Evolutionary conservation across 495 filamentous ascomycete genomes (phyloP), one percentile per base, ranked within the genome.

Genomic region (Friedmanniomyces simplex): DNA sequence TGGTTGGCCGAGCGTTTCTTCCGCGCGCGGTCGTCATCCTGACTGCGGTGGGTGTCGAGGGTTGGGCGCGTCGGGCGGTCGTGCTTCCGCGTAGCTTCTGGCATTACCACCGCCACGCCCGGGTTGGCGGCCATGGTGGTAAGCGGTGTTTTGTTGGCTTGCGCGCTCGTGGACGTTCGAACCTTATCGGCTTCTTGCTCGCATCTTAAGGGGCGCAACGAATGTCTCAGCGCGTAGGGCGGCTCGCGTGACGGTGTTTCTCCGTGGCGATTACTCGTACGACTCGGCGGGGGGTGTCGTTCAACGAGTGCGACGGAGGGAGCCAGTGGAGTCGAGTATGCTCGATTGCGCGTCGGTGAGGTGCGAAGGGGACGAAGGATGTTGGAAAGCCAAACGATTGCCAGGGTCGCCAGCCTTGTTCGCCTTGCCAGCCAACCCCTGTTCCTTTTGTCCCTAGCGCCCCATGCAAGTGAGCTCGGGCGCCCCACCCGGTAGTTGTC

Each of bases 1-100:
- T 70, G 66, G 58, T 77, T 79, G 52, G 68, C 65, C 37, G 71
- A 66, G 57, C 59, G 62, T 28, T 49, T 49, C 46, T 26, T 22
- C 13, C 46, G 46, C 6, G 6, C 46, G 46, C 46, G 46, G 6
- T 49, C 6, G 12, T 49, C 18, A 21, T 49, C 18, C 46, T 16
- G 6, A 26, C 46, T 24, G 25, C 13, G 2, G 22, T 49, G 2
- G 18, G 20, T 49, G 46, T 24, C 16, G 18, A 24, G 46, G 6
- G 46, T 2, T 49, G 46, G 25, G 3, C 5, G 46, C 7, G 20
- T 22, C 20, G 20, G 46, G 21, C 20, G 46, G 21, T 49, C 46
- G 20, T 24, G 46, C 25, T 43, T 43, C 39, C 39, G 39, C 14
- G 39, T 5, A 20, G 39, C 14, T 6, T 43, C 39, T 5, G 39